Percentiles rank a stretch among this genome's conserved stretches.
Evolutionary conservation across 371 early-diverging fungal species (phyloP).

Genomic region (Parasitella parasitica): DNA sequence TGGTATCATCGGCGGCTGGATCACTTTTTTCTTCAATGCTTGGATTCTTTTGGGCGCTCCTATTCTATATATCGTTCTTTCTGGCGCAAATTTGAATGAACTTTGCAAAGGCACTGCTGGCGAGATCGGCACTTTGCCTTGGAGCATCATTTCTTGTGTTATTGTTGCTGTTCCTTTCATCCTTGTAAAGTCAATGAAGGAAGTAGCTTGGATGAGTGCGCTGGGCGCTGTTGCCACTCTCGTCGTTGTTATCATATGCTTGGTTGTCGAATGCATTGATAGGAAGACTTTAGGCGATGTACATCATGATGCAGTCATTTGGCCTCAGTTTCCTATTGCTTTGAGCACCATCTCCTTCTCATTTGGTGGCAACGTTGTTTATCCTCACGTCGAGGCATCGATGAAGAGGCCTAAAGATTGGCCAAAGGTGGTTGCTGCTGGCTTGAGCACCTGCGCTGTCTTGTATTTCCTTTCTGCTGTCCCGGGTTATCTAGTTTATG

Average conservation of each 20-base stretch:
- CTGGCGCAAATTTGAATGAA: constrained; percentile 51
- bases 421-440: constrained; percentile 67
- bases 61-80: constrained; percentile 55
- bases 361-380: constrained; percentile 81
- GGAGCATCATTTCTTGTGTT: constrained; percentile 70
- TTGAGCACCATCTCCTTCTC: constrained; percentile 72
- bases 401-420: constrained; percentile 80
- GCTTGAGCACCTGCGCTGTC: constrained; percentile 67
- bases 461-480: constrained; percentile 77
- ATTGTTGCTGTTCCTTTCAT: constrained; percentile 54
- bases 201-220: constrained; percentile 60
- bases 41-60: constrained; percentile 58
- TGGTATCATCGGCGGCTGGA: constrained; percentile 38
- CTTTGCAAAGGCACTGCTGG: constrained; percentile 33
- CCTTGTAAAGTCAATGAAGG: constrained; percentile 59
- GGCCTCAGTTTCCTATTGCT: constrained; percentile 56
- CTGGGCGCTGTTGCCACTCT: constrained; percentile 59
- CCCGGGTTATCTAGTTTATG: constrained; percentile 86
- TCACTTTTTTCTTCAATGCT: constrained; percentile 55
- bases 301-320: constrained; percentile 46
- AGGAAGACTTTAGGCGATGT: constrained; percentile 15
- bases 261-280: constrained; percentile 40
- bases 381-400: constrained; percentile 83
- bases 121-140: constrained; percentile 34
- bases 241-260: constrained; percentile 43